Base-by-base conservation (phyloP, 2,329 filamentous ascomycete genomes). In the Xylaria sp. region DNA sequence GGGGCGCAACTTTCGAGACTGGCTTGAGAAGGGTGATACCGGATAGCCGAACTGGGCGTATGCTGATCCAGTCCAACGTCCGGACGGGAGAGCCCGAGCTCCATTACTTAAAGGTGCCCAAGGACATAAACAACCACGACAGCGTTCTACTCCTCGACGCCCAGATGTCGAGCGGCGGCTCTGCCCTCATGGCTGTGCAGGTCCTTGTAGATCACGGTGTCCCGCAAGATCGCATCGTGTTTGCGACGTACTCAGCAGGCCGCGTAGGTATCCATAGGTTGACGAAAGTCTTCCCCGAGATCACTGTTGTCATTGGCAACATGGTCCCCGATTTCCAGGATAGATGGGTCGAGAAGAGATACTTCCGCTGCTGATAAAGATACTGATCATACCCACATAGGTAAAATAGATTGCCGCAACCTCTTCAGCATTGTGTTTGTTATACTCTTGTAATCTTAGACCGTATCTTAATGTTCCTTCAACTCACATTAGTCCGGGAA, bases 191-290 rank as follows among this genome's bases (percentile, higher is more conserved):
- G 94, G 92, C 94, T 1, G 92, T 97, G 39, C 89, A 94, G 67
- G 91, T 97, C n/a, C 77, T 99, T 48, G 86, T 96, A 16, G 94
- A 99, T 71, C 92, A 97, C 68, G 94, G 94, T 9, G 92, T 97
- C 6, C 76, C 84, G 5, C 87, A 94, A 68, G 84, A 91, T 42
- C 87, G 82, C 61, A 96, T 99, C 61, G 90, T 97, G 29, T 88
- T 97, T 70, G 92, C 96, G 38, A 96, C 93, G 2, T 97, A 95
- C 69, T 89, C 91, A 61, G 93, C 92, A 2, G 93, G 93, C 7
- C 86, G 86, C 61, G 85, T 90, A 63, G 94, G 92, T 0, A 71
- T 97, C 57, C 91, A 94, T 68, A 82, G 94, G 59, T 75, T 99
- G 65, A 89, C 91, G 57, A 91, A 88, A 52, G 94, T 96, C 2